These are phyloP conservation scores for Coprinopsis sp. DNA, from an alignment of 768 basidiomycete genomes.

Conservation along the genomic window DNA sequence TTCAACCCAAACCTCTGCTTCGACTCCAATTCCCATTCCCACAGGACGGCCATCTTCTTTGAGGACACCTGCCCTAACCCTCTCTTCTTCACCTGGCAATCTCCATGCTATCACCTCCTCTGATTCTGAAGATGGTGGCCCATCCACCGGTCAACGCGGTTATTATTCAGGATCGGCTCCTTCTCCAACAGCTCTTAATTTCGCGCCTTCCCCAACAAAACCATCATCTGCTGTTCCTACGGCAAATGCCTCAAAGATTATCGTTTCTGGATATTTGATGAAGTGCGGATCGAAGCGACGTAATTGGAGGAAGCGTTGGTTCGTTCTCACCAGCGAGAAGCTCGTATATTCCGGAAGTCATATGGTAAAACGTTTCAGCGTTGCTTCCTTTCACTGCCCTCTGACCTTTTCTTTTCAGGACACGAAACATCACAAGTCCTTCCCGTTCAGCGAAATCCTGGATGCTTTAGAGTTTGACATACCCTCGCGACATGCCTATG, in stretches of 20 bases:
- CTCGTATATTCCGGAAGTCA: constrained; percentile 88
- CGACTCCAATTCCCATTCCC: constrained; percentile 42
- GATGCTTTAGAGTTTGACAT: constrained; percentile 89
- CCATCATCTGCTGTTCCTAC: constrained; percentile 1
- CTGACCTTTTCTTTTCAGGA: constrained; percentile 50
- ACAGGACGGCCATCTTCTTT: constrained; percentile 8
- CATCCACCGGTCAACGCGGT: constrained; percentile 13
- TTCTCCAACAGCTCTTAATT: constrained; percentile 13
- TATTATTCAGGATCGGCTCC: constrained; percentile 17
- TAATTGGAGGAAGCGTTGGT: constrained; percentile 97
- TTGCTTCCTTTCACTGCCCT: neutral
- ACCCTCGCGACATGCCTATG: constrained; percentile 44
- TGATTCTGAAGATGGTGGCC: constrained; percentile 71
- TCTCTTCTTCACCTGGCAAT: constrained; percentile 29
- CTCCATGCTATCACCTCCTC: constrained; percentile 63
- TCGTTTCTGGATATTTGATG: constrained; percentile 90
- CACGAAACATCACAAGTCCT: constrained; percentile 80
- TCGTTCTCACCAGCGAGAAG: constrained; percentile 84
- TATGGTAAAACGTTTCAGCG: constrained; percentile 65
- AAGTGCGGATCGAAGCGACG: constrained; percentile 92
- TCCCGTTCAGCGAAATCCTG: constrained; percentile 79
- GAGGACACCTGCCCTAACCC: constrained; percentile 16
- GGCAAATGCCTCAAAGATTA: constrained; percentile 61
- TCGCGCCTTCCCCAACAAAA: constrained; percentile 26
- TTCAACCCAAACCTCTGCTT: constrained; percentile 53